These are phyloP conservation scores for Fraxinus pennsylvanica DNA, from an alignment of 257 asterid species.

Conservation along the genomic window DNA sequence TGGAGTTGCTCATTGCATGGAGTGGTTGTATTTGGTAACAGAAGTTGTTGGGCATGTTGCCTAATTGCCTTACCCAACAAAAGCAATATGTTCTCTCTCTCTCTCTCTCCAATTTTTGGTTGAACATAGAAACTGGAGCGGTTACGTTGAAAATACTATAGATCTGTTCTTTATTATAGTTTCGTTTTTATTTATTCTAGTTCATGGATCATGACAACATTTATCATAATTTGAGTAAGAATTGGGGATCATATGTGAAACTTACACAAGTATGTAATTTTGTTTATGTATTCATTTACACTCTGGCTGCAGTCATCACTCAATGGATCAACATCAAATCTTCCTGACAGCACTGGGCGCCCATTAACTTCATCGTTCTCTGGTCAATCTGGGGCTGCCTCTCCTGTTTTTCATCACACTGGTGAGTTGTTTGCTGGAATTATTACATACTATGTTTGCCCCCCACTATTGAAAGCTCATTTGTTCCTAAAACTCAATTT, in stretches of 20 bases:
- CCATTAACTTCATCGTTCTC: slow-evolving; percentile 83
- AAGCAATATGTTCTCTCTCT: background rate
- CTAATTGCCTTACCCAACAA: background rate
- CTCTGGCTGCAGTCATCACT: slow-evolving; percentile 69
- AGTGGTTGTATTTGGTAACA: background rate
- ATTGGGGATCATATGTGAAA: slow-evolving; percentile 12
- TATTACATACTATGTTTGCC: background rate
- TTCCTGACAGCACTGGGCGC: slow-evolving; percentile 85
- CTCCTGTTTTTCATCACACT: slow-evolving; percentile 79
- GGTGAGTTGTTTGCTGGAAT: slow-evolving; percentile 54
- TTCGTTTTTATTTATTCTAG: slow-evolving; percentile 1
- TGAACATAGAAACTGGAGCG: background rate
- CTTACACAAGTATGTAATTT: slow-evolving; percentile 10
- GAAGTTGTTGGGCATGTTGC: background rate
- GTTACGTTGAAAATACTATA: background rate
- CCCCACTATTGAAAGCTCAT: no score
- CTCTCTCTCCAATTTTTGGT: background rate
- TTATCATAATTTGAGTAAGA: slow-evolving; percentile 11
- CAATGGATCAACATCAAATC: slow-evolving; percentile 81
- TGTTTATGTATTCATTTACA: slow-evolving; percentile 21
- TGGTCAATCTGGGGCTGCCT: slow-evolving; percentile 89
- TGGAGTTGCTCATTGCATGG: background rate
- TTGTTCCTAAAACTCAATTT: no score
- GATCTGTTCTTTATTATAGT: background rate
- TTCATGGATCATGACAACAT: slow-evolving; percentile 7